A percentile compares a stretch with the other conserved stretches of the same genome.
Conservation (phyloP, 352 stramenopile species). For the Poterioochromonas sp. region DNA sequence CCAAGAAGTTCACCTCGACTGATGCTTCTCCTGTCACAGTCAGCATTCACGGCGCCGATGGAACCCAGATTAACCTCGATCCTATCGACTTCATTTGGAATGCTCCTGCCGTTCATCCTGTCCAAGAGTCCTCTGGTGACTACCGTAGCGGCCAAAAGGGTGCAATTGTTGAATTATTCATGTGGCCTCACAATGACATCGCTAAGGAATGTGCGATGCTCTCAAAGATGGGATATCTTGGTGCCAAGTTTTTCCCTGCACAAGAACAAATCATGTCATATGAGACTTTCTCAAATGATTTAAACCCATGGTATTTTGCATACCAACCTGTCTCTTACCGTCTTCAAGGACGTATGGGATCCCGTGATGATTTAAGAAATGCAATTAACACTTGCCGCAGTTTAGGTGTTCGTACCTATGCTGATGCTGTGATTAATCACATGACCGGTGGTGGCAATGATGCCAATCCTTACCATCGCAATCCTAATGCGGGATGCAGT, state of each 20-base stretch:
- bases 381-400: slow-evolving; percentile 60
- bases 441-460: slow-evolving; percentile 54
- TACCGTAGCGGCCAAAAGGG: slow-evolving; percentile 50
- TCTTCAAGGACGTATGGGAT: slow-evolving; percentile 53
- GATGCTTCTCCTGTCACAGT: neutral
- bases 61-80: slow-evolving; percentile 48
- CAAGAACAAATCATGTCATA: slow-evolving; percentile 53
- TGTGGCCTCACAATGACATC: slow-evolving; percentile 58
- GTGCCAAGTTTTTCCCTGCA: slow-evolving; percentile 59
- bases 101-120: slow-evolving; percentile 43
- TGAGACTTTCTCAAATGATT: slow-evolving; percentile 39
- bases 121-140: slow-evolving; percentile 44
- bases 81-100: slow-evolving; percentile 62
- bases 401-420: slow-evolving; percentile 57
- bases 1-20: neutral
- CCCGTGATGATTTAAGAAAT: slow-evolving; percentile 49
- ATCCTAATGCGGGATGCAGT: slow-evolving; percentile 41
- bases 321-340: slow-evolving; percentile 54
- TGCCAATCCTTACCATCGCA: slow-evolving; percentile 45
- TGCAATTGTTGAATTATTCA: slow-evolving; percentile 59
- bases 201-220: slow-evolving; percentile 57
- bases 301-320: slow-evolving; percentile 60
- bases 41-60: neutral
- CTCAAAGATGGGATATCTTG: slow-evolving; percentile 58
- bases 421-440: slow-evolving; percentile 57